phyloP scores from a whole-genome alignment of 257 asterid genomes.

The Datura wrightii region DNA sequence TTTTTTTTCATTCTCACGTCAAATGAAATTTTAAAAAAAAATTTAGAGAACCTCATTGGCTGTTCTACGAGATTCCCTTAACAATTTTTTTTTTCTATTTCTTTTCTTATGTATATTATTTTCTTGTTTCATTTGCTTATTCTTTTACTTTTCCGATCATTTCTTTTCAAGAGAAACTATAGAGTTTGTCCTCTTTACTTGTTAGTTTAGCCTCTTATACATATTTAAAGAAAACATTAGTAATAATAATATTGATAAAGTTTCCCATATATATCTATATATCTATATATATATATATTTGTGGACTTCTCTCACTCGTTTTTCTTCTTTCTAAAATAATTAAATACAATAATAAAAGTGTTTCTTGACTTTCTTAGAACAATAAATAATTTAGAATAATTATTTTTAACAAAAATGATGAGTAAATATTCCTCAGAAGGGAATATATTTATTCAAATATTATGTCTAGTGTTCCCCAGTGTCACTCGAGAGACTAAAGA shows the following conservation, averaged over 20 bases:
- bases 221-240: background rate
- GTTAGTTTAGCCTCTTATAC: background rate
- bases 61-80: too few species aligned
- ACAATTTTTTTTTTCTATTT: background rate
- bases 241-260: background rate
- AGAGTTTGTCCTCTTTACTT: background rate
- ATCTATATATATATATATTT: background rate
- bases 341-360: background rate
- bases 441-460: background rate
- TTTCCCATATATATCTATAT: background rate
- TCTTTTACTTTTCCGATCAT: background rate
- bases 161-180: background rate
- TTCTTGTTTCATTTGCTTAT: conserved; percentile 6
- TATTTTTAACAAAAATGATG: background rate
- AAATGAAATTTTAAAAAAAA: too few species aligned
- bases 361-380: background rate
- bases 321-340: background rate
- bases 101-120: background rate
- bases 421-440: background rate
- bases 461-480: too few species aligned
- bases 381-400: background rate
- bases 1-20: too few species aligned
- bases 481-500: too few species aligned
- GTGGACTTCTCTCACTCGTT: background rate
- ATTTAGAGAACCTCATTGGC: too few species aligned